These are phyloP conservation scores for Aureobasidium musti DNA, from an alignment of 2,329 filamentous ascomycete species.

Conservation along the genomic window DNA sequence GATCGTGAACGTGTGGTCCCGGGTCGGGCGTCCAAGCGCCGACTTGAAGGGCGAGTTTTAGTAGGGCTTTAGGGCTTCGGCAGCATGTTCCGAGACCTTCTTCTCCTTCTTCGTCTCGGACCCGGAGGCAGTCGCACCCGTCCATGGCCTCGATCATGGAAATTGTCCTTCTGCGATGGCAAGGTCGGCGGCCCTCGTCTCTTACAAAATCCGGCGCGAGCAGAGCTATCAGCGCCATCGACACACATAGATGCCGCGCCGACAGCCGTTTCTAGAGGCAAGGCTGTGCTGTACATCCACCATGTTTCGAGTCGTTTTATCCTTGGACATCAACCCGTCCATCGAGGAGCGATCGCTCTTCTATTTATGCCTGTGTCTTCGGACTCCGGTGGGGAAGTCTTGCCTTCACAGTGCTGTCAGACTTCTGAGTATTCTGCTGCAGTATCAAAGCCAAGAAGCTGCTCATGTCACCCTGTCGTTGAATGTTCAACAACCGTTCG, in stretches of 20 bases:
- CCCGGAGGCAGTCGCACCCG: slow-evolving; percentile 8
- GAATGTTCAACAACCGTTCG: too few relatives aligned
- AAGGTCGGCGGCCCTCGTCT: neutral
- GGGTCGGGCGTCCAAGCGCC: neutral
- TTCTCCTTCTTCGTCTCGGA: neutral
- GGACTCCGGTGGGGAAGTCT: slow-evolving; percentile 1
- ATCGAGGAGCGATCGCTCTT: neutral
- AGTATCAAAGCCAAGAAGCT: neutral
- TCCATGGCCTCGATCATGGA: neutral
- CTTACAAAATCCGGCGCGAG: neutral
- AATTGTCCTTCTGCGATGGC: neutral
- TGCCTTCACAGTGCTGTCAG: neutral
- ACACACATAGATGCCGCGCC: neutral
- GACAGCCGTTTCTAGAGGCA: too few relatives aligned
- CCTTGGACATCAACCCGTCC: neutral
- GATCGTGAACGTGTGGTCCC: neutral
- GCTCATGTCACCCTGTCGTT: neutral
- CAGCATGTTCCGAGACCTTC: neutral
- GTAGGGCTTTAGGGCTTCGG: slow-evolving; percentile 11
- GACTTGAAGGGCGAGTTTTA: neutral
- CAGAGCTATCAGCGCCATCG: neutral
- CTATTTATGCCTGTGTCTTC: slow-evolving; percentile 2
- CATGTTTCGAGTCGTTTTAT: slow-evolving; percentile 12
- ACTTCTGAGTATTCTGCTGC: neutral
- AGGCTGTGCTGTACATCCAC: neutral